Conservation (phyloP, 1,284 basidiomycete species). For the Moniliophthora roreri region DNA sequence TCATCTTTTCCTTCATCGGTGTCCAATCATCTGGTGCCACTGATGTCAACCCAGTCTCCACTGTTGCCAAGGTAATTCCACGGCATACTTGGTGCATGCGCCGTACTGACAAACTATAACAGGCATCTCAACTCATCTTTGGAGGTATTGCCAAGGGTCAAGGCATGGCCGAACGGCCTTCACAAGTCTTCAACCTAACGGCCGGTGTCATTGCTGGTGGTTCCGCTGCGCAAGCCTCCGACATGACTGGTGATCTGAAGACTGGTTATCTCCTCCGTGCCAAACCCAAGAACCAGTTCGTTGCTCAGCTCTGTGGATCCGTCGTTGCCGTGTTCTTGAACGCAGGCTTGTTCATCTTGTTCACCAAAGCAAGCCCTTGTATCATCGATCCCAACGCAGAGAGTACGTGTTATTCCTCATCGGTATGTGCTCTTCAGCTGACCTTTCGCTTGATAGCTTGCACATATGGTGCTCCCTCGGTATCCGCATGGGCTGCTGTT, state of each 20-base stretch:
- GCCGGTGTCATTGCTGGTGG: conserved; percentile 62
- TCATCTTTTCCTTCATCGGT: conserved; percentile 70
- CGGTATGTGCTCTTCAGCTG: conserved; percentile 12
- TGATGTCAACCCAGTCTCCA: conserved; percentile 60
- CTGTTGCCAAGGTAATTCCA: conserved; percentile 47
- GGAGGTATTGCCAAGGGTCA: conserved; percentile 56
- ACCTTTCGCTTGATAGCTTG: conserved; percentile 31
- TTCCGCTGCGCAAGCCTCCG: conserved; percentile 58
- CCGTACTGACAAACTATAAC: neutral
- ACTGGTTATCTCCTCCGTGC: conserved; percentile 70
- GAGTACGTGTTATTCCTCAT: conserved; percentile 25
- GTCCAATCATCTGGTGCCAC: conserved; percentile 61
- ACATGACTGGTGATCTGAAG: conserved; percentile 77
- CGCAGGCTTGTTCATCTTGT: conserved; percentile 60
- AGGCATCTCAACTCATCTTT: conserved; percentile 61
- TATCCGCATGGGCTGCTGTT: conserved; percentile 64
- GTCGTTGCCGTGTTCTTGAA: conserved; percentile 59
- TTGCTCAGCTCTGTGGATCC: conserved; percentile 58
- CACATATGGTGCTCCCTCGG: conserved; percentile 60
- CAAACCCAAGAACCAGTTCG: conserved; percentile 66
- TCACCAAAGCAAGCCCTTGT: conserved; percentile 66
- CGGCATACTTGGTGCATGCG: neutral
- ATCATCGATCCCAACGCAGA: conserved; percentile 36
- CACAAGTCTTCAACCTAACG: conserved; percentile 56
- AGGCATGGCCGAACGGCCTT: conserved; percentile 33